Evolutionary conservation across 2,329 filamentous ascomycete species (phyloP), one percentile per base, ranked within the genome.

Genomic region (Xylariaceae sp.): DNA sequence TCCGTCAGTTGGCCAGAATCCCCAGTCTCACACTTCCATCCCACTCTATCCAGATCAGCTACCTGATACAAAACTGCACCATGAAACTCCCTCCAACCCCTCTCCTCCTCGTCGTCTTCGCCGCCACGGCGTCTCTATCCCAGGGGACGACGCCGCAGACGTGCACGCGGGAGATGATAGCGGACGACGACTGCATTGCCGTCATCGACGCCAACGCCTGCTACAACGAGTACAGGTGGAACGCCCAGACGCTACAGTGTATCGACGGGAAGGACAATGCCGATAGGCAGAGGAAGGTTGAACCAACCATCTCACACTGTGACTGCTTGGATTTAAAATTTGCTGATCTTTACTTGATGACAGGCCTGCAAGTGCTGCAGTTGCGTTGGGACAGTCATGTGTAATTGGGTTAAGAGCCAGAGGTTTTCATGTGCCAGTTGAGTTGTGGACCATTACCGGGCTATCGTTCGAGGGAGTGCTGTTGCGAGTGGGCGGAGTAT

Each of bases 201-300:
- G 63, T 66, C 21, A 61, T 64, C 44, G 61, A 66, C 32, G 60
- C 63, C 13, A 61, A 56, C 32, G 63, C 63, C 17, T 66, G 63
- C 52, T 66, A 66, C 49, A 66, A 66, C 48, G 52, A 63, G 46
- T 64, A 57, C 48, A 48, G 60, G 4, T 66, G 61, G 47, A 52
- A 40, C 4, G 47, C 57, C 7, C 59, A 58, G 35, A 66, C 62
- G 2, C 48, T 66, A 9, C 44, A 50, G 1, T 66, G 63, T 37
- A 63, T 66, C 24, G 60, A 60, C 5, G 63, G 61, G 2, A 56
- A 43, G 2, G 48, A 59, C 34, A 53, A 62, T 18, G 44, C 59
- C 0, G 59, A 62, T 11, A 53, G 54, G 32, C 50, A 53, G 8
- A 43, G 50, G 32, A 64, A 64, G 60, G 62, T 47, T 52, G 42